Evolutionary conservation across 2,329 filamentous ascomycete genomes (phyloP).

Genomic region (Aspergillus quadrilineatus): DNA sequence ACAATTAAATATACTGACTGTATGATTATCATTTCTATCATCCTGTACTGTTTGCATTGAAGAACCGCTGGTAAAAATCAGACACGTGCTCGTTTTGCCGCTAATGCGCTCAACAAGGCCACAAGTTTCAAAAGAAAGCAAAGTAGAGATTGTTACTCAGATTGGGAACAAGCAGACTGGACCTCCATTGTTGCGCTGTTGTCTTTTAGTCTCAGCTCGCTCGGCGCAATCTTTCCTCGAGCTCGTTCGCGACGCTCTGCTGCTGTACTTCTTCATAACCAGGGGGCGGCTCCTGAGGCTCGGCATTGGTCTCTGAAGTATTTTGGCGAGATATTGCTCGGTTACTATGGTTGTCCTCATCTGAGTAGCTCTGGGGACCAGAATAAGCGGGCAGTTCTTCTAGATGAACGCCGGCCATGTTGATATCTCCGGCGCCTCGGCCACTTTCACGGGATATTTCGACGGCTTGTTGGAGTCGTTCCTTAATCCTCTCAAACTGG

Average conservation of each 20-base stretch:
- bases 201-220: conserved; percentile 23
- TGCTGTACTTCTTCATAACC: conserved; percentile 90
- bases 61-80: not conserved
- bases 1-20: not conserved
- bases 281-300: conserved; percentile 73
- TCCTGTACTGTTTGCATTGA: not conserved
- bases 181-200: not conserved
- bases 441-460: conserved; percentile 50
- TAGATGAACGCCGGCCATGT: conserved; percentile 67
- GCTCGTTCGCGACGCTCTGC: conserved; percentile 70
- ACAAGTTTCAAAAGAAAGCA: not conserved
- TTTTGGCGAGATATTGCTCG: conserved; percentile 20
- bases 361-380: conserved; percentile 48
- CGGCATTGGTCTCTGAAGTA: conserved; percentile 34
- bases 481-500: conserved; percentile 79
- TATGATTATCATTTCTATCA: not conserved
- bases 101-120: not conserved
- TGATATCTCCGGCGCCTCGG: conserved; percentile 49
- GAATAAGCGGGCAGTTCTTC: conserved; percentile 90
- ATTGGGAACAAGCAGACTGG: not conserved
- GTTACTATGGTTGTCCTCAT: conserved; percentile 8
- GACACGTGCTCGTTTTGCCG: not conserved
- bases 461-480: conserved; percentile 76
- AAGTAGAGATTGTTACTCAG: not conserved
- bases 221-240: conserved; percentile 58